phyloP scores from a whole-genome alignment of 106 monocot genomes.

The Cymbidium sinense region DNA sequence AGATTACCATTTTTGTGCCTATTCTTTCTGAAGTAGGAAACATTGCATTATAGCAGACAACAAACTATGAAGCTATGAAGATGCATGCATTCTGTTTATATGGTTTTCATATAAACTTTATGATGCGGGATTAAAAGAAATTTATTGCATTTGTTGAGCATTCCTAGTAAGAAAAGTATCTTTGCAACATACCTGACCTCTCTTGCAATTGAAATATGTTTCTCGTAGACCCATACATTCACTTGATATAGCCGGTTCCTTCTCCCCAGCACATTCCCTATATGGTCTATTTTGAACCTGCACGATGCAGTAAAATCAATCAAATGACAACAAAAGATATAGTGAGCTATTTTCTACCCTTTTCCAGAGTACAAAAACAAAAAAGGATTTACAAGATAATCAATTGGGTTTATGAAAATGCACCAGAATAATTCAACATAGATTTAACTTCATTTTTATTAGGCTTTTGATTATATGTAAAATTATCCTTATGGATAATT shows the following conservation, averaged over 20 bases:
- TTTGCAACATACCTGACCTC: conserved; percentile 67
- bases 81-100: not conserved
- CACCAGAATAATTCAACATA: not conserved
- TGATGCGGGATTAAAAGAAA: not conserved
- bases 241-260: conserved; percentile 70
- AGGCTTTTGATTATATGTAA: not conserved
- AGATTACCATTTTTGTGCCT: not conserved
- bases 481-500: not conserved
- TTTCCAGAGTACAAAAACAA: not conserved
- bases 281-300: conserved; percentile 81
- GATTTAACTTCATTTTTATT: not conserved
- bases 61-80: not conserved
- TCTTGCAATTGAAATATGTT: conserved; percentile 98
- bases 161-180: not conserved
- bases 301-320: not conserved
- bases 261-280: conserved; percentile 95
- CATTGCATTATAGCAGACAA: not conserved
- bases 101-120: not conserved
- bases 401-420: not conserved
- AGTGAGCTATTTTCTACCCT: not conserved
- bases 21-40: not conserved
- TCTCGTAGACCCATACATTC: conserved; percentile 97
- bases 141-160: not conserved
- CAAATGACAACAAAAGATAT: not conserved
- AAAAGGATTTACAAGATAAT: not conserved